Conservation (phyloP, 2,329 filamentous ascomycete genomes). For the Fusarium annulatum region DNA sequence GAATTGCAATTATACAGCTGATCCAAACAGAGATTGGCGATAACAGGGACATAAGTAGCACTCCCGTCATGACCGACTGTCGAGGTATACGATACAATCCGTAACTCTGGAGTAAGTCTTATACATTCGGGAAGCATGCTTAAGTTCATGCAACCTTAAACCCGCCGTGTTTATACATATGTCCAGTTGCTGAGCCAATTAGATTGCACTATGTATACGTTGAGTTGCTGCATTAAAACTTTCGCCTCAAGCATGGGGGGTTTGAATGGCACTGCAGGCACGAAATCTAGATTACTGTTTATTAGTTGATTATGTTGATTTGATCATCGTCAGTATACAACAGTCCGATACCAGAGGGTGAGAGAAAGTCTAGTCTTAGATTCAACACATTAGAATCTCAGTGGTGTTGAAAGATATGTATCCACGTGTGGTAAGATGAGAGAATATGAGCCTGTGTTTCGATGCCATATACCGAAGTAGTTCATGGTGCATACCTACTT, state of each 20-base stretch:
- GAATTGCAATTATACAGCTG: rapidly evolving
- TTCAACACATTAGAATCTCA: too few species aligned
- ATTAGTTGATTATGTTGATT: too few species aligned
- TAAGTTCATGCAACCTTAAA: not conserved
- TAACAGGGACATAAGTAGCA: not conserved
- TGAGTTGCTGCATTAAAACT: not conserved
- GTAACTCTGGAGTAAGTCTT: not conserved
- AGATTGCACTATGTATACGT: not conserved
- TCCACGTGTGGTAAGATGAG: not conserved
- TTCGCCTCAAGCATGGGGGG: not conserved
- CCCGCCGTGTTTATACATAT: not conserved
- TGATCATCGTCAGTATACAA: not conserved
- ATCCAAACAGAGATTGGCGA: rapidly evolving
- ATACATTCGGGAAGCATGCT: too few species aligned
- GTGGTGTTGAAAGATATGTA: not conserved
- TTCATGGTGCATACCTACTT: too few species aligned
- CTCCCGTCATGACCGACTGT: too few species aligned
- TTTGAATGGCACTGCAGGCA: not conserved
- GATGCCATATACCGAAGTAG: not conserved
- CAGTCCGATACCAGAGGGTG: too few species aligned
- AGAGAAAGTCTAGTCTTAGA: not conserved
- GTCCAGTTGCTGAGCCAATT: not conserved
- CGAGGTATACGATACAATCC: not conserved
- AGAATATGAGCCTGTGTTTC: not conserved
- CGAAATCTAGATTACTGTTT: not conserved